Evolutionary conservation across 768 basidiomycete species (phyloP).

Genomic region (Tulasnella sp.): DNA sequence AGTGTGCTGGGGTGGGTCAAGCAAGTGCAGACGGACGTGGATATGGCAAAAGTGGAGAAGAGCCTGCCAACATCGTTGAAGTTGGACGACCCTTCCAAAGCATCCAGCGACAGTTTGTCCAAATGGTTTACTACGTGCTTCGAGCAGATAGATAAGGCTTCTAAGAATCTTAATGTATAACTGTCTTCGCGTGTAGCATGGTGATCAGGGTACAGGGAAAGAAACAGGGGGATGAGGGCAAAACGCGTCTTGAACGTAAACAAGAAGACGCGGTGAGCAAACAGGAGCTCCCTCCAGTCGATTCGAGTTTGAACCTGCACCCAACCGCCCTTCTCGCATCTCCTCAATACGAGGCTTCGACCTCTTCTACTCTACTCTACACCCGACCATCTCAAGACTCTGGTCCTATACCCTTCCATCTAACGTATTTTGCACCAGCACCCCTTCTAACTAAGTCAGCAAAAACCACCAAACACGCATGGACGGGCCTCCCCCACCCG

Average conservation of each 20-base stretch:
- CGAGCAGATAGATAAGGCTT: constrained; percentile 32
- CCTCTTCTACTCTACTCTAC: neutral
- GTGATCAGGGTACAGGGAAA: neutral
- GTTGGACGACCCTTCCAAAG: neutral
- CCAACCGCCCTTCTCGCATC: constrained; percentile 9
- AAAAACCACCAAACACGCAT: constrained; percentile 46
- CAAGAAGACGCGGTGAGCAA: constrained; percentile 25
- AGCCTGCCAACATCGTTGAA: constrained; percentile 5
- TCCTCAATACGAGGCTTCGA: constrained; percentile 1
- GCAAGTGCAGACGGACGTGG: neutral
- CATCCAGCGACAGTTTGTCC: neutral
- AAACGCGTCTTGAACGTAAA: constrained; percentile 22
- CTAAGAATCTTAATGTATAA: constrained; percentile 5
- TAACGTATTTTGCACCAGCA: neutral
- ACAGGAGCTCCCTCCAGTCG: constrained; percentile 12
- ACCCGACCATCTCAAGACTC: constrained; percentile 7
- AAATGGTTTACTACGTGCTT: constrained; percentile 30
- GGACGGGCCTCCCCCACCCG: constrained; percentile 90
- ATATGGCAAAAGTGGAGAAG: neutral
- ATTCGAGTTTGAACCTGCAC: constrained; percentile 21
- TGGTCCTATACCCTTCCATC: constrained; percentile 4
- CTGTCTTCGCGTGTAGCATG: neutral
- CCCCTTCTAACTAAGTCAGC: constrained; percentile 11
- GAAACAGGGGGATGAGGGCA: neutral
- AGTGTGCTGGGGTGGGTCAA: constrained; percentile 9